These are phyloP conservation scores for Ilyonectria sp. DNA, from an alignment of 2,329 filamentous ascomycete genomes.

Conservation along the genomic window DNA sequence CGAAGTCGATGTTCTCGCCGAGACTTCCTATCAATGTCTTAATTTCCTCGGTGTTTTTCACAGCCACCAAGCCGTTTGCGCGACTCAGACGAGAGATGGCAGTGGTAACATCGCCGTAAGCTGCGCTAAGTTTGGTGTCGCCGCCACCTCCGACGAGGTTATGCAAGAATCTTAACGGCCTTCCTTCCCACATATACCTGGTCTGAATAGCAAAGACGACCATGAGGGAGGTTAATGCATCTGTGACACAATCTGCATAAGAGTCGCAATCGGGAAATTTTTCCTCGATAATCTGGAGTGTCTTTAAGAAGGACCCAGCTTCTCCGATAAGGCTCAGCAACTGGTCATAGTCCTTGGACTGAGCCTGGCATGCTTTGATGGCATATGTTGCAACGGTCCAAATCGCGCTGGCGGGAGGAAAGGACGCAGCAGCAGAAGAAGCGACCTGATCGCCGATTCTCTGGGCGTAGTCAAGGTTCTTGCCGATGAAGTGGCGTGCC, in stretches of 20 bases:
- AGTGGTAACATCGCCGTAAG: background rate
- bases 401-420: background rate
- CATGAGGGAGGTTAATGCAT: background rate
- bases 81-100: background rate
- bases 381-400: background rate
- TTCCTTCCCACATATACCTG: background rate
- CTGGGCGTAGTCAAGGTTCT: background rate
- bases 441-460: background rate
- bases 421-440: background rate
- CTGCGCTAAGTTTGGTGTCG: background rate
- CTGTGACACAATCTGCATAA: background rate
- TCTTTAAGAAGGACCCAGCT: background rate
- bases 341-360: background rate
- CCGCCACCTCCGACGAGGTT: background rate
- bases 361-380: background rate
- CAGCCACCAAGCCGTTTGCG: background rate
- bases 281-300: background rate
- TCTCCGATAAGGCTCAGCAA: background rate
- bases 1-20: background rate
- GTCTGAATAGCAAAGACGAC: background rate
- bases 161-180: background rate
- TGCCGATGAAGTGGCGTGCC: background rate
- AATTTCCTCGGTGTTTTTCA: background rate
- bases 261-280: background rate
- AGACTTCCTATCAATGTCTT: background rate